Evolutionary conservation across 805 yeast species (phyloP).

Genomic region (Scheffersomyces coipomensis): DNA sequence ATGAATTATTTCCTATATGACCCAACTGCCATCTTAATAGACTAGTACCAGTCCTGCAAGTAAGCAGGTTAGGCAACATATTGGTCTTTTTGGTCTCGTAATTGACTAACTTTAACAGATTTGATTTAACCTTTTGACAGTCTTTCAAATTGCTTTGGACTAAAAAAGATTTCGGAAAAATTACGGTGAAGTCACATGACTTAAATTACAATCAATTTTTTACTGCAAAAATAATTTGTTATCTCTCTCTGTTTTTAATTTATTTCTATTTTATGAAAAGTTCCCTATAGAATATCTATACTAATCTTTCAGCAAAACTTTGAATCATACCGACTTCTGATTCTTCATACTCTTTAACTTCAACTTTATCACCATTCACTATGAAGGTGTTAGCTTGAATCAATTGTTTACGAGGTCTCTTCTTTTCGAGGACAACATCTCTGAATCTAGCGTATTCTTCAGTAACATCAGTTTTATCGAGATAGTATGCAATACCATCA

Average conservation of each 20-base stretch:
- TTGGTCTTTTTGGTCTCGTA: no score
- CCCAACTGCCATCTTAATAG: neutral
- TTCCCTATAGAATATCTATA: no score
- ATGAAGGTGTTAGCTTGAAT: slow-evolving; percentile 76
- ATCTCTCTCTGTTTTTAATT: no score
- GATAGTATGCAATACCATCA: slow-evolving; percentile 62
- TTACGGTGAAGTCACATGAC: no score
- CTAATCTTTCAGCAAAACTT: slow-evolving; percentile 59
- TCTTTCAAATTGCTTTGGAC: no score
- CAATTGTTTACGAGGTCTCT: slow-evolving; percentile 80
- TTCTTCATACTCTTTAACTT: slow-evolving; percentile 72
- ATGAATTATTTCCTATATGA: neutral
- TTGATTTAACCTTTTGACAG: no score
- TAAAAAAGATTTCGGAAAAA: no score
- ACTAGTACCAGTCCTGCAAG: neutral
- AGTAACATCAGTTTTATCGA: slow-evolving; percentile 66
- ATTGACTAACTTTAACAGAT: no score
- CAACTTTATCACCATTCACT: slow-evolving; percentile 40
- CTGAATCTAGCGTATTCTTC: slow-evolving; percentile 63
- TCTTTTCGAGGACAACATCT: slow-evolving; percentile 64
- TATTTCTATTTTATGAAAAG: no score
- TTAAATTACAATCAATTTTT: no score
- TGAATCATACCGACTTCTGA: slow-evolving; percentile 74
- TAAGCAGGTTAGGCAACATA: neutral
- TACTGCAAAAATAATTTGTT: no score